Conservation (phyloP, 2,329 filamentous ascomycete species). For the Colletotrichum eleusines region DNA sequence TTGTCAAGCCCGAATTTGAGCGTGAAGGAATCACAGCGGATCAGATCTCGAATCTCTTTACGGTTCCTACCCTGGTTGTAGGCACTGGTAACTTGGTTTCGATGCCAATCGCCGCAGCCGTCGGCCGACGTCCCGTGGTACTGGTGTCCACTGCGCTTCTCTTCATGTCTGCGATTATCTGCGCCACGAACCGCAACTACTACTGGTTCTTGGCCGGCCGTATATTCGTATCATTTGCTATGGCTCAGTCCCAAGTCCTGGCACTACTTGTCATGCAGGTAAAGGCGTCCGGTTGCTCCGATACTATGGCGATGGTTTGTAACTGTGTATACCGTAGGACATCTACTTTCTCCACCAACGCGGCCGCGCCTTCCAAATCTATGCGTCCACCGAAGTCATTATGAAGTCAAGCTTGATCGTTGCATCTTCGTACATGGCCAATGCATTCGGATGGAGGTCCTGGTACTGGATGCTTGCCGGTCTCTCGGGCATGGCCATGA, state of each 20-base stretch:
- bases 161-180: conserved; percentile 45
- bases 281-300: neutral
- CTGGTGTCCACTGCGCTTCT: conserved; percentile 47
- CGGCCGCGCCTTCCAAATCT: conserved; percentile 29
- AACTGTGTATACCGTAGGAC: conserved; percentile 11
- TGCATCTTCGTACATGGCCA: conserved; percentile 31
- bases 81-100: conserved; percentile 48
- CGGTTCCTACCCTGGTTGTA: conserved; percentile 48
- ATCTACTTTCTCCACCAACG: conserved; percentile 37
- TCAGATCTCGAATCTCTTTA: conserved; percentile 46
- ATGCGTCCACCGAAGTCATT: conserved; percentile 26
- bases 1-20: conserved; percentile 43
- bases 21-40: conserved; percentile 36
- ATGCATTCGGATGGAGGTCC: conserved; percentile 24
- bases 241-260: conserved; percentile 30
- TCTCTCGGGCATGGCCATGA: conserved; percentile 26
- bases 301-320: neutral
- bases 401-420: conserved; percentile 32
- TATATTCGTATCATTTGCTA: conserved; percentile 27
- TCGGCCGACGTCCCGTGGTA: conserved; percentile 50
- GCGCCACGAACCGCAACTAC: conserved; percentile 34
- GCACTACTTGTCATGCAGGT: conserved; percentile 30
- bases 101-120: conserved; percentile 51
- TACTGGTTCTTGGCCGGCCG: conserved; percentile 34
- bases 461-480: conserved; percentile 37